Evolutionary conservation across 345 rosid species (phyloP).

Genomic region (Bruguiera gymnorhiza): DNA sequence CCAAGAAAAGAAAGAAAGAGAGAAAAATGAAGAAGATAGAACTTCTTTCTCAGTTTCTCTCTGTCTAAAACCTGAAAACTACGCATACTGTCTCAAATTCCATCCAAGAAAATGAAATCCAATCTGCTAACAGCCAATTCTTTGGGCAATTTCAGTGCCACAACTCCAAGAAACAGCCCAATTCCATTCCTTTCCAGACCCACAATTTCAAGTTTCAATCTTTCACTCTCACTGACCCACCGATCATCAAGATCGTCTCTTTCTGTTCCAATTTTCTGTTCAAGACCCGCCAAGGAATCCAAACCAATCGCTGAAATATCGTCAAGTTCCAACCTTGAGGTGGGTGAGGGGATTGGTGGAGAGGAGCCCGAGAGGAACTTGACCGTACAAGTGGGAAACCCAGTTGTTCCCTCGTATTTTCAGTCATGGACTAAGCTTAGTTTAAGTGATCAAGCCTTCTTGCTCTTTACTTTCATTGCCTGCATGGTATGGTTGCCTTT

Average conservation of each 20-base stretch:
- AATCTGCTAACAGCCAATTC: constrained; percentile 25
- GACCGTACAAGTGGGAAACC: constrained; percentile 47
- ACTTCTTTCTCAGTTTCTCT: not conserved
- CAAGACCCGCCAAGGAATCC: constrained; percentile 25
- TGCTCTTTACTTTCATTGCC: constrained; percentile 70
- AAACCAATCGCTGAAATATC: constrained; percentile 8
- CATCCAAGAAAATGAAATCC: constrained; percentile 34
- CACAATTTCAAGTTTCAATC: constrained; percentile 16
- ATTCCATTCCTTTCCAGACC: constrained; percentile 16
- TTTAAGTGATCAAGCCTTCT: constrained; percentile 66
- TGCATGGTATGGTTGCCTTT: constrained; percentile 57
- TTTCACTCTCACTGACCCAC: constrained; percentile 15
- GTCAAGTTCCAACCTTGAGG: constrained; percentile 8
- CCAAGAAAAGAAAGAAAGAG: not conserved
- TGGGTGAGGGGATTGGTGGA: constrained; percentile 15
- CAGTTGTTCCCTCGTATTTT: constrained; percentile 43
- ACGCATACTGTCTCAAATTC: too few relatives aligned
- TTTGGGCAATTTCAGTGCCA: constrained; percentile 11
- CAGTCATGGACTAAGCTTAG: constrained; percentile 42
- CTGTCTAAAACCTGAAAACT: not conserved
- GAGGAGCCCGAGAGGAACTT: constrained; percentile 34
- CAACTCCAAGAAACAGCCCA: constrained; percentile 12
- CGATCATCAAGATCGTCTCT: constrained; percentile 23
- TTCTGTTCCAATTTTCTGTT: constrained; percentile 31
- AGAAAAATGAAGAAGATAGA: too few relatives aligned